phyloP scores from a whole-genome alignment of 176 grass and related monocot species.

The Carex scoparia region DNA sequence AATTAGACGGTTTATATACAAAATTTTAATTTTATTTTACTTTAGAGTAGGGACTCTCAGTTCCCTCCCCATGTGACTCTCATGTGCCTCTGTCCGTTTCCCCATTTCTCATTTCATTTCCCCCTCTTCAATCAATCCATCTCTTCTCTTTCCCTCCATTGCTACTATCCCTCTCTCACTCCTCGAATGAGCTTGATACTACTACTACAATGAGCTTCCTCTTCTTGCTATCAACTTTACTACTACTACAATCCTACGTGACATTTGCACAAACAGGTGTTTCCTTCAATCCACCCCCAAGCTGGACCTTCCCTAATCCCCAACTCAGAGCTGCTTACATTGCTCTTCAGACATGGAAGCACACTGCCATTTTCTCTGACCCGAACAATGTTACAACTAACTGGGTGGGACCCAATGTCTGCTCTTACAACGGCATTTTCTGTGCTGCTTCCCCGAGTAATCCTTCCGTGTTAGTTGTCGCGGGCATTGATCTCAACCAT shows the following conservation, averaged over 20 bases:
- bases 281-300: constrained; percentile 43
- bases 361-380: constrained; percentile 93
- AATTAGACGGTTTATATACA: too few species aligned
- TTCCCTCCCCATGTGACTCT: constrained; percentile 30
- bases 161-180: neutral
- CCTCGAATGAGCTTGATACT: neutral
- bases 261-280: neutral
- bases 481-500: constrained; percentile 92
- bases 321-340: constrained; percentile 57
- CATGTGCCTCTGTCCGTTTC: constrained; percentile 28
- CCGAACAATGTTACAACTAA: constrained; percentile 48
- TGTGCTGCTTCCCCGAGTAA: constrained; percentile 23
- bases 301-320: constrained; percentile 52
- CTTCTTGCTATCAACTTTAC: neutral
- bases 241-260: neutral
- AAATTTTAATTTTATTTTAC: too few species aligned
- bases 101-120: neutral
- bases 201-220: neutral
- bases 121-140: neutral
- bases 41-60: too few species aligned
- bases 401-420: constrained; percentile 70
- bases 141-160: neutral
- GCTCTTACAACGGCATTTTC: constrained; percentile 70
- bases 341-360: constrained; percentile 84
- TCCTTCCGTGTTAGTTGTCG: constrained; percentile 25